Conservation (phyloP, 2,329 filamentous ascomycete species). For the Coniella vitis region DNA sequence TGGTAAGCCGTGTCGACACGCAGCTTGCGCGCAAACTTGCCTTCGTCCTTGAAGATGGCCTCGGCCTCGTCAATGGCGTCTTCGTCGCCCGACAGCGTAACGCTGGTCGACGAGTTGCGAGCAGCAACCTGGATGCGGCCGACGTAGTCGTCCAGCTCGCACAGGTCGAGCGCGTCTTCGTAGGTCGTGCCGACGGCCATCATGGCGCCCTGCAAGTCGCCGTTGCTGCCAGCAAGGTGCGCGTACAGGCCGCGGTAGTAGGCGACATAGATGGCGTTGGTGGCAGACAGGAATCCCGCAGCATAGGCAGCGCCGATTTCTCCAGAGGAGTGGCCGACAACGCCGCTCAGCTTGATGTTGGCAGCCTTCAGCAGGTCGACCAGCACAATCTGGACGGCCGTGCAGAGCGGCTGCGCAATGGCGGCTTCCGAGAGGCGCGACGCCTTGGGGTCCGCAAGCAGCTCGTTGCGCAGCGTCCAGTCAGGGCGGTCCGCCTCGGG, state of each 20-base stretch:
- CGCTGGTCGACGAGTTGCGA: constrained; percentile 23
- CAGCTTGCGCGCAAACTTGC: constrained; percentile 25
- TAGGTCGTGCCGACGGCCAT: background rate
- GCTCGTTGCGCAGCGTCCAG: constrained; percentile 10
- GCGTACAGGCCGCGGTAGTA: constrained; percentile 14
- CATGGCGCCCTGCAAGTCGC: background rate
- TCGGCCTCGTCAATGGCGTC: constrained; percentile 23
- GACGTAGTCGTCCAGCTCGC: background rate
- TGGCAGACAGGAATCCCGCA: constrained; percentile 27
- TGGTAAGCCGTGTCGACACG: constrained; percentile 35
- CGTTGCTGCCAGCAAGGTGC: background rate
- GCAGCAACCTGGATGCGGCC: constrained; percentile 15
- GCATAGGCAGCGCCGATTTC: constrained; percentile 41
- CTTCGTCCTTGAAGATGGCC: constrained; percentile 19
- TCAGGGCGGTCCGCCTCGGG: constrained; percentile 14
- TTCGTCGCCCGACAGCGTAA: constrained; percentile 23
- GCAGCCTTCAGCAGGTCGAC: constrained; percentile 30
- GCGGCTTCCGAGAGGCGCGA: constrained; percentile 15
- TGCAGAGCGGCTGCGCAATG: background rate
- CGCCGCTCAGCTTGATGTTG: constrained; percentile 26
- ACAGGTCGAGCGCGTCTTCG: background rate
- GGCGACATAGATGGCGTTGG: constrained; percentile 26
- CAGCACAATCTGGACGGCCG: constrained; percentile 21
- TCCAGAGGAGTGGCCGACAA: constrained; percentile 37
- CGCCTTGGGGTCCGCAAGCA: background rate